Evolutionary conservation across 352 stramenopile genomes (phyloP).

Genomic region (Phytopythium boreale): DNA sequence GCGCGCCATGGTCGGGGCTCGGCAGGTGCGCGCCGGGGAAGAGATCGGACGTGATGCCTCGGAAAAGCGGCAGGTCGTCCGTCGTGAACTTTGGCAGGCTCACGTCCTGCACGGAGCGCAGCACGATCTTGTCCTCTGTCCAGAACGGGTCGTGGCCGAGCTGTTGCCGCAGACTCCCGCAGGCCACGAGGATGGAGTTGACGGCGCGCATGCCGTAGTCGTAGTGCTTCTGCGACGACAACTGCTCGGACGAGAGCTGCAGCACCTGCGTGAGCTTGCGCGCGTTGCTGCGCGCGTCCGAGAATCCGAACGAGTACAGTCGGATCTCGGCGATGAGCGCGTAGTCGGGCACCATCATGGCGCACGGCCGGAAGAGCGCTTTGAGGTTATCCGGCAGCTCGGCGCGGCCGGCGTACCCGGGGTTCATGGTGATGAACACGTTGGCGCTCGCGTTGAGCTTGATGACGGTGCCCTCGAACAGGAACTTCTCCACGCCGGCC

Average conservation of each 20-base stretch:
- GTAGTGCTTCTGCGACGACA: conserved; percentile 94
- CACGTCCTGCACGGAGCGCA: conserved; percentile 92
- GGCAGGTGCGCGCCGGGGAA: conserved; percentile 89
- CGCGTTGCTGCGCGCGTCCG: conserved; percentile 84
- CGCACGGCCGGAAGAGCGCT: conserved; percentile 91
- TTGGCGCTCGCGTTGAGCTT: conserved; percentile 92
- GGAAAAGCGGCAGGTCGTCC: conserved; percentile 92
- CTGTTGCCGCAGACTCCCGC: conserved; percentile 89
- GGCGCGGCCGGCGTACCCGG: conserved; percentile 93
- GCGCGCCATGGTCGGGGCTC: conserved; percentile 77
- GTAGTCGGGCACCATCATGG: conserved; percentile 97
- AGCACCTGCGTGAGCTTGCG: conserved; percentile 93
- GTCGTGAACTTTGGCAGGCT: conserved; percentile 95
- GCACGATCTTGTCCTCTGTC: conserved; percentile 91
- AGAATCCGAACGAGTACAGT: conserved; percentile 92
- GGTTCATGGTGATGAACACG: conserved; percentile 96
- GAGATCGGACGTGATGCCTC: conserved; percentile 92
- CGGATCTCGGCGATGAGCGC: conserved; percentile 93
- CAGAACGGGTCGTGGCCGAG: conserved; percentile 85
- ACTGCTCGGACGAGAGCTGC: conserved; percentile 91
- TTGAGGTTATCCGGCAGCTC: conserved; percentile 95
- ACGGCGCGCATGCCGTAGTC: conserved; percentile 96
- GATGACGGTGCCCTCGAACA: conserved; percentile 93
- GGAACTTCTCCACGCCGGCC: conserved; percentile 88
- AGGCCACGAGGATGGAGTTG: conserved; percentile 93